phyloP scores from a whole-genome alignment of 2,329 filamentous ascomycete genomes.

The Tolypocladium paradoxum region DNA sequence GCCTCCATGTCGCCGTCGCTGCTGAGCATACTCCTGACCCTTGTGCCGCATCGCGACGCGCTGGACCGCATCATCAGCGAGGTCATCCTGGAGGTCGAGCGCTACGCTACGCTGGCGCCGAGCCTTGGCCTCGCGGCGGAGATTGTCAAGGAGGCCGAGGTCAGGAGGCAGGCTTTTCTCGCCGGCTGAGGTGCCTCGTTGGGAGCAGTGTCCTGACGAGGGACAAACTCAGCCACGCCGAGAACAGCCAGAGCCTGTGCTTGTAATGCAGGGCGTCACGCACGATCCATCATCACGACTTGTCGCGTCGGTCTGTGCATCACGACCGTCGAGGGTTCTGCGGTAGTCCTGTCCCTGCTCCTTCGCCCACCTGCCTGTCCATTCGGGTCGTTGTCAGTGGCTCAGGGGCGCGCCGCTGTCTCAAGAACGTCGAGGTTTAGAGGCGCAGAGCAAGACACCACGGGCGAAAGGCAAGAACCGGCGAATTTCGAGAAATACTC shows the following conservation, averaged over 20 bases:
- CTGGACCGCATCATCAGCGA: constrained; percentile 70
- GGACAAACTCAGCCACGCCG: not conserved
- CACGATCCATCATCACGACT: not conserved
- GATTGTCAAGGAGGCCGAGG: constrained; percentile 70
- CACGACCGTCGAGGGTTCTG: no score
- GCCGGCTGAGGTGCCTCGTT: constrained; percentile 27
- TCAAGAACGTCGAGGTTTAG: not conserved
- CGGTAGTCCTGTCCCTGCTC: no score
- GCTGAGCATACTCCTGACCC: constrained; percentile 48
- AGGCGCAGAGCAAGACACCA: not conserved
- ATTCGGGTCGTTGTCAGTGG: no score
- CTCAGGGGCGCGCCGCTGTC: no score
- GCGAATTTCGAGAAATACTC: not conserved
- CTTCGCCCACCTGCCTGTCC: no score
- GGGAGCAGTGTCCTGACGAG: not conserved
- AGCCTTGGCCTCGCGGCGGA: constrained; percentile 68
- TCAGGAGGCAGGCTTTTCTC: constrained; percentile 54
- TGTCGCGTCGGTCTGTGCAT: no score
- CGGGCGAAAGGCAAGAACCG: not conserved
- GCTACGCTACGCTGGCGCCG: constrained; percentile 63
- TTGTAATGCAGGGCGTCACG: no score
- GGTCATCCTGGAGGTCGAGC: constrained; percentile 65
- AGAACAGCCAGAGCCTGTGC: not conserved
- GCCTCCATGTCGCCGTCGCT: constrained; percentile 71
- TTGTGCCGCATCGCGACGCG: constrained; percentile 45